Base-by-base conservation (phyloP, 352 stramenopile species). In the Aphanomyces astaci region DNA sequence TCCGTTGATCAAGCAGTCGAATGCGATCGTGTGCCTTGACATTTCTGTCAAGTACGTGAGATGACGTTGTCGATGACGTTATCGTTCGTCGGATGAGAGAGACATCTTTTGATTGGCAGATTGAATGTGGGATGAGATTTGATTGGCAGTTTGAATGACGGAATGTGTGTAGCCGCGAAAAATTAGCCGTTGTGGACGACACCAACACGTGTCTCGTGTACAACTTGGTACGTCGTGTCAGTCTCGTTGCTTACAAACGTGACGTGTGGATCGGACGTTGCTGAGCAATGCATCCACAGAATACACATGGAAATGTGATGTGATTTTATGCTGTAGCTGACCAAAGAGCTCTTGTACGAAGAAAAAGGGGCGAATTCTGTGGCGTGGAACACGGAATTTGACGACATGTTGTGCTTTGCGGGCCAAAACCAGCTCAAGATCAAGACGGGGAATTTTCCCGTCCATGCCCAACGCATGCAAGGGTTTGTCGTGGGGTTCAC, bases 381-480 rank as follows among this genome's bases (percentile, higher is more conserved):
- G 15, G 82, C 87, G n/a, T 98, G 94, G 78, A 98, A 98, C 79
- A 90, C 86, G 7, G 89, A 97, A 65, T 86, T 92, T 48, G 92
- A 98, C 48, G 92, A 98, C 54, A 96, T 98, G 87, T 67, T 98
- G 43, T 98, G 94, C 73, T 98, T 96, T 69, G 90, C 82, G 3
- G 87, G 88, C 19, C 91, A 89, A 62, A 80, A 78, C 0, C 85
- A 90, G 66, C 84, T 98, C 31, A 91, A 89, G 78, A 96, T 98
- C 67, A 95, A 94, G 63, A 96, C 90, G 3, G 91, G 87, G 17
- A 78, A 79, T 49, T 96, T 97, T 53, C 87, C 88, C 5, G 87
- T 96, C 1, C 86, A 97, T 70, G 75, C 81, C 2, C 92, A 98
- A 69, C 84, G 84, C 36, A 94, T 97, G 80, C 84, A 92, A 53